A percentile compares a stretch with the other conserved stretches of the same genome.
These are phyloP conservation scores for Phytophthora aleatoria DNA, from an alignment of 352 stramenopile genomes.

Conservation along the genomic window DNA sequence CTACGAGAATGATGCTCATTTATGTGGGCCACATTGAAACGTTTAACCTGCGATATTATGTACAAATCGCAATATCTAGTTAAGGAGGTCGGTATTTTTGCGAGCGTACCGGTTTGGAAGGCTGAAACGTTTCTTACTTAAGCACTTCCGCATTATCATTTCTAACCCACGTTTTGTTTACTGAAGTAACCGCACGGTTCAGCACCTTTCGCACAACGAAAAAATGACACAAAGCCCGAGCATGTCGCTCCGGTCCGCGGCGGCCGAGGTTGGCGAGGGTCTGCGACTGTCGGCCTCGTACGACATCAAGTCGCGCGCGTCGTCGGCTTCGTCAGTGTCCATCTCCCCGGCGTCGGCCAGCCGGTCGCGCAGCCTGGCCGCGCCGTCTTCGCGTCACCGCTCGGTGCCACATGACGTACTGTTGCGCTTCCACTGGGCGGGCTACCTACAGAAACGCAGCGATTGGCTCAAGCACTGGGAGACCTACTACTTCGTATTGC, in stretches of 20 bases:
- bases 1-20: no score
- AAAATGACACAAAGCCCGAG: constrained; percentile 33
- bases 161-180: neutral
- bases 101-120: no score
- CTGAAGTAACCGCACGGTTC: neutral
- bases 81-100: no score
- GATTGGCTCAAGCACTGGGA: constrained; percentile 92
- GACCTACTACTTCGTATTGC: constrained; percentile 88
- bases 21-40: no score
- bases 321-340: constrained; percentile 26
- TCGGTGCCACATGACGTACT: constrained; percentile 42
- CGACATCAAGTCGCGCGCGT: constrained; percentile 27
- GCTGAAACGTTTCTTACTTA: constrained; percentile 22
- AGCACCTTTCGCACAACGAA: neutral
- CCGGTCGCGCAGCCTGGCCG: constrained; percentile 16
- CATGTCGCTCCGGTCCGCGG: constrained; percentile 20
- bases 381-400: neutral
- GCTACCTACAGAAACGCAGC: constrained; percentile 88
- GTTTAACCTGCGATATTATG: no score
- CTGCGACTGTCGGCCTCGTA: constrained; percentile 19
- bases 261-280: constrained; percentile 12
- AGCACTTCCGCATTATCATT: neutral
- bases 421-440: constrained; percentile 79
- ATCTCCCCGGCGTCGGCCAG: constrained; percentile 29
- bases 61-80: no score